phyloP scores from a whole-genome alignment of 2,329 filamentous ascomycete species.

The Beauveria rudraprayagi region DNA sequence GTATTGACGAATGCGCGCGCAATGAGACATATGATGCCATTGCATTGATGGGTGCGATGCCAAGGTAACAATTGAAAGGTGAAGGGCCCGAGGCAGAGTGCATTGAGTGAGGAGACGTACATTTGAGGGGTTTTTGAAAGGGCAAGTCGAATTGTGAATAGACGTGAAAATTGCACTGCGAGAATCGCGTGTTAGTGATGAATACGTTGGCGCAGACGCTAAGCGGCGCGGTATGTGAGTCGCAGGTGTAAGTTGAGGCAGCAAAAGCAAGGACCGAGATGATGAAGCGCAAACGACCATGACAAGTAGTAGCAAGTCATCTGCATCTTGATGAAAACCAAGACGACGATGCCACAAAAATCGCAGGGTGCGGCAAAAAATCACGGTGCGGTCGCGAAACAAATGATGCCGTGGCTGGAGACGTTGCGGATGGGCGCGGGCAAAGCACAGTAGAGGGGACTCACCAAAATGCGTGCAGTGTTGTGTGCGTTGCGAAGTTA shows the following conservation, averaged over 20 bases:
- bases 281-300: neutral
- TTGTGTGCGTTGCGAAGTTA: constrained; percentile 33
- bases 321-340: constrained; percentile 6
- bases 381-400: constrained; percentile 18
- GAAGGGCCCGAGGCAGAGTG: neutral
- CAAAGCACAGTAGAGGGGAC: constrained; percentile 36
- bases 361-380: constrained; percentile 20
- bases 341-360: constrained; percentile 4
- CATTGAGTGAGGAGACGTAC: constrained; percentile 11
- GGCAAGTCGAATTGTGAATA: constrained; percentile 2
- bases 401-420: constrained; percentile 18
- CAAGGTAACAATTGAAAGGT: neutral
- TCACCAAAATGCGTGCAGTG: constrained; percentile 35
- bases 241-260: constrained; percentile 8
- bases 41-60: neutral
- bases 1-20: neutral
- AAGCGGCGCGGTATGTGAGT: neutral
- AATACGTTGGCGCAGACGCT: neutral
- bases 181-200: constrained; percentile 11
- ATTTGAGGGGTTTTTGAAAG: constrained; percentile 12
- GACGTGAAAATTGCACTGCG: constrained; percentile 11
- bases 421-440: constrained; percentile 28
- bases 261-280: constrained; percentile 5
- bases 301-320: neutral
- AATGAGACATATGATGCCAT: neutral